Conservation (phyloP, 1,139 yeast genomes). For the Pichia sp. region DNA sequence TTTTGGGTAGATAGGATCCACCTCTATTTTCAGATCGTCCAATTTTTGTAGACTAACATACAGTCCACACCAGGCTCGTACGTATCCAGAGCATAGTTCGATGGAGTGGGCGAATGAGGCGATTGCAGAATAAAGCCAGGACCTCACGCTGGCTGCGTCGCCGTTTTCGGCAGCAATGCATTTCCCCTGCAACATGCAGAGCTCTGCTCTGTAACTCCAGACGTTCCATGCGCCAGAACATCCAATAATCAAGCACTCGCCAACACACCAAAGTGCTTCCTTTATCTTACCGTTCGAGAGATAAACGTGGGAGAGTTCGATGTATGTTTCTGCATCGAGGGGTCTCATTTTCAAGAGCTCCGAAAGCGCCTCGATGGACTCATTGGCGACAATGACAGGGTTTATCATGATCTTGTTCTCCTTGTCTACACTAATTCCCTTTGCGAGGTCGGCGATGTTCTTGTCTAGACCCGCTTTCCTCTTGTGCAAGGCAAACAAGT, state of each 20-base stretch:
- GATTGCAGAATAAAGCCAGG: conserved; percentile 10
- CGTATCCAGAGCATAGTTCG: conserved; percentile 67
- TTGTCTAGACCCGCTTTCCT: conserved; percentile 12
- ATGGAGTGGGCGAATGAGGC: conserved; percentile 47
- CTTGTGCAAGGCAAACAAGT: conserved; percentile 10
- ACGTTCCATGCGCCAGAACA: conserved; percentile 69
- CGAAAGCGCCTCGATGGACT: conserved; percentile 42
- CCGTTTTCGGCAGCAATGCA: neutral
- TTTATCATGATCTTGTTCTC: conserved; percentile 4
- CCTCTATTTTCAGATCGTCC: conserved; percentile 27
- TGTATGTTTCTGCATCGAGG: conserved; percentile 71
- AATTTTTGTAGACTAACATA: conserved; percentile 40
- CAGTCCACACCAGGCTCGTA: conserved; percentile 77
- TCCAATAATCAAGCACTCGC: conserved; percentile 57
- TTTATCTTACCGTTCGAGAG: conserved; percentile 54
- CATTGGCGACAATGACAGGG: conserved; percentile 8
- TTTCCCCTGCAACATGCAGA: conserved; percentile 14
- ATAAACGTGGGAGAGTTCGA: conserved; percentile 67
- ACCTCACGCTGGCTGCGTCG: neutral
- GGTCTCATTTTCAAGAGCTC: conserved; percentile 57
- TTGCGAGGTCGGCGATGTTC: conserved; percentile 12
- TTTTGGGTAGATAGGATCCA: conserved; percentile 31
- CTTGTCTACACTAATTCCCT: neutral
- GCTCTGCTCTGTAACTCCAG: conserved; percentile 60
- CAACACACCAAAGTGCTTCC: conserved; percentile 60